These are phyloP conservation scores for Fonsecaea multimorphosa DNA, from an alignment of 2,329 filamentous ascomycete species.

Conservation along the genomic window DNA sequence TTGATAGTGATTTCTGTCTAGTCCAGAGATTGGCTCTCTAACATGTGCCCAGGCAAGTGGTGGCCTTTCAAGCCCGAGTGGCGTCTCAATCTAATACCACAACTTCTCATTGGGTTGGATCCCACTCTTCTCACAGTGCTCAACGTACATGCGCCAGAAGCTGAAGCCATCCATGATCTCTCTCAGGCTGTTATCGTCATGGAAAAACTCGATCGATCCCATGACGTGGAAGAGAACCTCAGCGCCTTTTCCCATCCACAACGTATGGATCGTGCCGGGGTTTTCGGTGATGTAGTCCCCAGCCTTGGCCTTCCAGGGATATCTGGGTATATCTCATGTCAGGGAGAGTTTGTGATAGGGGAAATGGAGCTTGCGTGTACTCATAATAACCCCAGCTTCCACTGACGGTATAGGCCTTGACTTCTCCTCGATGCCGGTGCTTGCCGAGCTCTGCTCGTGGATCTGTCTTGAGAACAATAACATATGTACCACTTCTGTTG, in stretches of 20 bases:
- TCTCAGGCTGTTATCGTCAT: slow-evolving; percentile 39
- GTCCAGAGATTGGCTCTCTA: too few species aligned
- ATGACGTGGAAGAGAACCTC: slow-evolving; percentile 38
- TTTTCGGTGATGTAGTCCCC: slow-evolving; percentile 40
- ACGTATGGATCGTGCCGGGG: slow-evolving; percentile 40
- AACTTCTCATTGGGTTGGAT: slow-evolving; percentile 36
- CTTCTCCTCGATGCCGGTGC: slow-evolving; percentile 38
- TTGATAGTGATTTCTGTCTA: too few species aligned
- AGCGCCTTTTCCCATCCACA: slow-evolving; percentile 36
- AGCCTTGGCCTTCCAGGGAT: slow-evolving; percentile 37
- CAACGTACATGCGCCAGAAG: slow-evolving; percentile 38
- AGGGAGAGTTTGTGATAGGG: neutral
- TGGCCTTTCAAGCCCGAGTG: too few species aligned
- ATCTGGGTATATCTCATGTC: slow-evolving; percentile 23
- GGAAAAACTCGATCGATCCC: slow-evolving; percentile 39
- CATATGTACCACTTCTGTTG: slow-evolving; percentile 36
- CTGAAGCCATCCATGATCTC: slow-evolving; percentile 41
- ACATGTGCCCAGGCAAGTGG: too few species aligned
- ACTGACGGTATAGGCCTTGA: slow-evolving; percentile 36
- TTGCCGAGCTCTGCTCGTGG: slow-evolving; percentile 38
- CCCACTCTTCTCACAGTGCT: slow-evolving; percentile 36
- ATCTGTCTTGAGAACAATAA: slow-evolving; percentile 35
- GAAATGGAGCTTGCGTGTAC: slow-evolving; percentile 22
- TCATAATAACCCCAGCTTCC: slow-evolving; percentile 39
- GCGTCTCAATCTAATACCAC: slow-evolving; percentile 21